Conservation (phyloP, 768 basidiomycete genomes). For the Leccinellum luteum region DNA sequence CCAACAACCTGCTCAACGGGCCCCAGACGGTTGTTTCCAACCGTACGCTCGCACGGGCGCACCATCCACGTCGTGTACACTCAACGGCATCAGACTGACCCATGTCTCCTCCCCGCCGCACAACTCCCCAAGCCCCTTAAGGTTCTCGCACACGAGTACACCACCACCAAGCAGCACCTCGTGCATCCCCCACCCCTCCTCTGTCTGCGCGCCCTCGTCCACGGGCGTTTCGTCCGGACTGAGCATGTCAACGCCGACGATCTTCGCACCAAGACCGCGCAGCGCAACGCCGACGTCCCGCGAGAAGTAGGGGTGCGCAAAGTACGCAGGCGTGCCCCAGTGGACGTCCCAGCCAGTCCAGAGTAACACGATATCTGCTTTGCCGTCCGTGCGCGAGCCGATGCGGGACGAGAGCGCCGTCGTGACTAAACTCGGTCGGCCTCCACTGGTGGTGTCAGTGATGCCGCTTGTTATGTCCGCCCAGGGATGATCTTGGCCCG, state of each 20-base stretch:
- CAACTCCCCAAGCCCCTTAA: constrained; percentile 52
- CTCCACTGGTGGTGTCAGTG: too few species aligned
- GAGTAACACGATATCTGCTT: constrained; percentile 47
- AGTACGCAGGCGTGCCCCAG: constrained; percentile 51
- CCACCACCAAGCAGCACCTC: constrained; percentile 57
- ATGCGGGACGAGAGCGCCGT: constrained; percentile 10
- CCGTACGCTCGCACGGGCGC: constrained; percentile 73
- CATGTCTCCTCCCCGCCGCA: constrained; percentile 30
- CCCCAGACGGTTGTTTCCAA: constrained; percentile 31
- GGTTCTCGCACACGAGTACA: constrained; percentile 68
- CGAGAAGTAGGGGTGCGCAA: constrained; percentile 63
- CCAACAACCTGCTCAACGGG: not conserved
- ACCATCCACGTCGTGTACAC: constrained; percentile 57
- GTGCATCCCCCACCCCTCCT: constrained; percentile 50
- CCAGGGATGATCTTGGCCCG: constrained; percentile 59
- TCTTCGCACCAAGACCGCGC: constrained; percentile 47
- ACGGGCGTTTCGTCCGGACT: constrained; percentile 61
- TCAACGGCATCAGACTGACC: constrained; percentile 59
- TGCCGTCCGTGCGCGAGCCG: constrained; percentile 26
- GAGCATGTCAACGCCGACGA: constrained; percentile 62
- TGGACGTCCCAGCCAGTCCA: constrained; percentile 66
- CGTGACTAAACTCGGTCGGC: not conserved
- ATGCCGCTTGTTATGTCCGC: constrained; percentile 16
- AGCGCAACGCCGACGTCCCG: constrained; percentile 50
- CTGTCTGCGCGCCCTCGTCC: constrained; percentile 7